A percentile compares a stretch with the other conserved stretches of the same genome.
phyloP scores from a whole-genome alignment of 2,329 filamentous ascomycete genomes.

The Paraconiothyrium sp. region DNA sequence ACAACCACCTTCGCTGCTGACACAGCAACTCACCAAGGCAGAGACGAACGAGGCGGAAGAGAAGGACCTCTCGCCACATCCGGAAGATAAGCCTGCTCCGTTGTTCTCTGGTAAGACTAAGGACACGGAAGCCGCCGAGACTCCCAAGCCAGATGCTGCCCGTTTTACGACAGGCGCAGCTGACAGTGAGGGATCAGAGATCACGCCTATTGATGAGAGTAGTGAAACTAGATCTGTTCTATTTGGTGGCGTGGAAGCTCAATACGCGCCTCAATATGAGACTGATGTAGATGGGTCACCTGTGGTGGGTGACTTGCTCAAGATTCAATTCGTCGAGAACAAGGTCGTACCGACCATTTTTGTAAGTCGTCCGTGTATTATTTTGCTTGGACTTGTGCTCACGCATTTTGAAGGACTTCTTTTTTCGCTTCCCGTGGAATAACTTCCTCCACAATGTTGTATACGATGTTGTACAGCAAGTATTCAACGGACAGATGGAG shows the following conservation, averaged over 20 bases:
- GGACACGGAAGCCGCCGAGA: slow-evolving; percentile 36
- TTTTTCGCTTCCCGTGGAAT: slow-evolving; percentile 99
- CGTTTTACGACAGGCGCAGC: slow-evolving; percentile 38
- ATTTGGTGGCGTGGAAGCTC: slow-evolving; percentile 44
- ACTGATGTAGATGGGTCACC: slow-evolving; percentile 71
- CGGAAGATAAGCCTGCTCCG: slow-evolving; percentile 75
- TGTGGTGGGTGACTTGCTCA: slow-evolving; percentile 92
- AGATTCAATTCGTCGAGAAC: slow-evolving; percentile 96
- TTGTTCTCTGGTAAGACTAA: slow-evolving; percentile 62
- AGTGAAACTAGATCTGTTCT: slow-evolving; percentile 46
- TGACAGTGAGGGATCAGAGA: slow-evolving; percentile 44
- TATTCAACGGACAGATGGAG: slow-evolving; percentile 98
- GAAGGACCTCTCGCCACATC: slow-evolving; percentile 60
- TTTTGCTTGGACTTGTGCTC: not conserved
- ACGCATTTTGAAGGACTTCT: slow-evolving; percentile 76
- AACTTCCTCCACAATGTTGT: slow-evolving; percentile 99
- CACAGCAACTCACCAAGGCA: slow-evolving; percentile 52
- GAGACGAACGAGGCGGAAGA: slow-evolving; percentile 37
- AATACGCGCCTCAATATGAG: slow-evolving; percentile 58
- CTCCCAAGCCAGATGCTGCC: slow-evolving; percentile 39
- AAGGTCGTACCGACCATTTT: slow-evolving; percentile 94
- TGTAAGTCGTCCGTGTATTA: slow-evolving; percentile 64
- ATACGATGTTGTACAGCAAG: slow-evolving; percentile 98
- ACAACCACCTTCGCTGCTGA: slow-evolving; percentile 50
- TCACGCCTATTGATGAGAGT: slow-evolving; percentile 50